Percentiles rank a stretch among this genome's conserved stretches.
Evolutionary conservation across 768 basidiomycete species (phyloP).

Genomic region (Pulveroboletus sp.): DNA sequence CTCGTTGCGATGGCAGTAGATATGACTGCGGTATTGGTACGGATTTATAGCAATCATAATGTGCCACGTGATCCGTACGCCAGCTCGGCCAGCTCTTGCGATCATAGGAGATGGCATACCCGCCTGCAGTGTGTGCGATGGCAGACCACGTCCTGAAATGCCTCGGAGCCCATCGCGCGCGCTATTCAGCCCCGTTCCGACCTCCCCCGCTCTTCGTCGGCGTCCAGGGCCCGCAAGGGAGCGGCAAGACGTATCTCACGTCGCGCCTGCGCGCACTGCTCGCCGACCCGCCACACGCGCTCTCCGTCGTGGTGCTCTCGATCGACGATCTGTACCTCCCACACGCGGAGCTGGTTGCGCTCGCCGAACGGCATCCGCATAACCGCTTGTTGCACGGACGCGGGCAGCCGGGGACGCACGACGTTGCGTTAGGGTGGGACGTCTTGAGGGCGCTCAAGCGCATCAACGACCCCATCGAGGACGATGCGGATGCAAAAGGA

Average conservation of each 20-base stretch:
- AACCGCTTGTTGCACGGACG: constrained; percentile 75
- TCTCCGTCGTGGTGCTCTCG: constrained; percentile 62
- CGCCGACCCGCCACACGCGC: constrained; percentile 42
- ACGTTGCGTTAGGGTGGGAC: constrained; percentile 58
- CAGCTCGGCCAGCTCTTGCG: neutral
- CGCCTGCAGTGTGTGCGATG: constrained; percentile 38
- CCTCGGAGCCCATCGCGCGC: constrained; percentile 30
- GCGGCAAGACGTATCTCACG: constrained; percentile 84
- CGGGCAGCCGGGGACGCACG: constrained; percentile 94
- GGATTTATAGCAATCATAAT: constrained; percentile 27
- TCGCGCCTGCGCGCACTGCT: constrained; percentile 46
- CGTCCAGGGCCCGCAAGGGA: constrained; percentile 91
- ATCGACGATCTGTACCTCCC: constrained; percentile 87
- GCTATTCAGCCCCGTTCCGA: neutral
- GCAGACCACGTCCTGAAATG: constrained; percentile 37
- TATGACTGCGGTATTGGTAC: constrained; percentile 22
- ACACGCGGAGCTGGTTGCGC: constrained; percentile 51
- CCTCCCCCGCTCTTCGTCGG: constrained; percentile 72
- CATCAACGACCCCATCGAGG: constrained; percentile 29
- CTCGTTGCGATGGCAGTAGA: constrained; percentile 17
- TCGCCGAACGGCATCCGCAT: constrained; percentile 46
- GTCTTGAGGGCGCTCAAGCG: constrained; percentile 48
- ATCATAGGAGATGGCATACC: constrained; percentile 17
- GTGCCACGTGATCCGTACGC: constrained; percentile 12
- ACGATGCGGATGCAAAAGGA: neutral